Evolutionary conservation across 345 rosid species (phyloP).

Genomic region (Durio zibethinus): DNA sequence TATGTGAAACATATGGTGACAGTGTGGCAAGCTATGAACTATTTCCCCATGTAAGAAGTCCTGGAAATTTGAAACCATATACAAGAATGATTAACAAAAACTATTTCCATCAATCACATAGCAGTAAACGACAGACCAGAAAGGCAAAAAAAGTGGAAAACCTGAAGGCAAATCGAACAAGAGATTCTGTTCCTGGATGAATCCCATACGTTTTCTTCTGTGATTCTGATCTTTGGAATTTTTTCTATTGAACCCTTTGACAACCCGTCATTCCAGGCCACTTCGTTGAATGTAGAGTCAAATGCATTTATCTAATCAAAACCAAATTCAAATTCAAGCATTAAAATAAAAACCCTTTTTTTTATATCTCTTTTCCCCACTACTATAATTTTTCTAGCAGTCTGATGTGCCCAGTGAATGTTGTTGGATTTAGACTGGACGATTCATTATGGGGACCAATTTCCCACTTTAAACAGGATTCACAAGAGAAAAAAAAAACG

Average conservation of each 20-base stretch:
- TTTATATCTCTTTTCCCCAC: background rate
- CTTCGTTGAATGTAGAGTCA: background rate
- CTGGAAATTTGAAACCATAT: conserved; percentile 17
- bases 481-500: background rate
- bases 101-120: background rate
- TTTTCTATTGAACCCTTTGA: background rate
- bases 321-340: background rate
- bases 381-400: too few species aligned
- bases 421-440: background rate
- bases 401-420: background rate
- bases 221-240: conserved; percentile 18
- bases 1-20: conserved; percentile 33
- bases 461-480: background rate
- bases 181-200: conserved; percentile 22
- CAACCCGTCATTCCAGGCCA: background rate
- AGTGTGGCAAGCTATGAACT: conserved; percentile 27
- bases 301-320: background rate
- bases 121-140: background rate
- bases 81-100: background rate
- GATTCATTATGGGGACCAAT: background rate
- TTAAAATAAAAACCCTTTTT: background rate
- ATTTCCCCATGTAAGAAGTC: conserved; percentile 27
- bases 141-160: background rate
- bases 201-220: conserved; percentile 22
- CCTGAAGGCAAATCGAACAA: conserved; percentile 52